These are phyloP conservation scores for Klebsormidium nitens DNA, from an alignment of 139 green algal genomes.

Conservation along the genomic window DNA sequence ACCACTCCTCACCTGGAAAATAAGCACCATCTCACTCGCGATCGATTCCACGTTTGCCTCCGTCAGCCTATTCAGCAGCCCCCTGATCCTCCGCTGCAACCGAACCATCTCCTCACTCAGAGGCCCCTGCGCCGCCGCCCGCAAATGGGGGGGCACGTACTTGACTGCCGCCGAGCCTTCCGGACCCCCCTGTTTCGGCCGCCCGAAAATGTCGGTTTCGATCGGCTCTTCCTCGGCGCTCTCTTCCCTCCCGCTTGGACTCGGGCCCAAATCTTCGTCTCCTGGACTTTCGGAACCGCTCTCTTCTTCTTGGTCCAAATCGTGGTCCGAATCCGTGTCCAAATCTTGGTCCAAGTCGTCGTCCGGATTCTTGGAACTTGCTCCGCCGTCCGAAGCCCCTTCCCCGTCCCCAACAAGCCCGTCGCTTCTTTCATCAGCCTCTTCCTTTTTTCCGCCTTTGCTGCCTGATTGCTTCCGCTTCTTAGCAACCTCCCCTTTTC, in stretches of 20 bases:
- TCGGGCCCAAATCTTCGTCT: not conserved
- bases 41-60: constrained; percentile 46
- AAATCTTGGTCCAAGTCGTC: constrained; percentile 19
- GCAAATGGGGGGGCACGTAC: constrained; percentile 29
- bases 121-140: not conserved
- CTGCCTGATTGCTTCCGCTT: not conserved
- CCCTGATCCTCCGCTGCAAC: constrained; percentile 9
- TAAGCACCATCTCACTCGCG: constrained; percentile 8
- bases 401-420: constrained; percentile 7
- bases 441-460: constrained; percentile 1
- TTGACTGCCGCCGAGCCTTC: not conserved
- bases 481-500: constrained; percentile 7
- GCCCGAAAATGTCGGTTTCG: not conserved
- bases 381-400: not conserved
- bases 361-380: not conserved
- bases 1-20: constrained; percentile 27
- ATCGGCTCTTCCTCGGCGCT: constrained; percentile 23
- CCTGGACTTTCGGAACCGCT: not conserved
- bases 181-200: not conserved
- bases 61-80: constrained; percentile 41
- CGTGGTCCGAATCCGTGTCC: constrained; percentile 7
- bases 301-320: constrained; percentile 19
- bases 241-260: not conserved
- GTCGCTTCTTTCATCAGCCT: constrained; percentile 7
- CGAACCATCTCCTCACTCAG: constrained; percentile 4